These are phyloP conservation scores for Aureococcus anophagefferens DNA, from an alignment of 108 stramenopile genomes.

Conservation along the genomic window DNA sequence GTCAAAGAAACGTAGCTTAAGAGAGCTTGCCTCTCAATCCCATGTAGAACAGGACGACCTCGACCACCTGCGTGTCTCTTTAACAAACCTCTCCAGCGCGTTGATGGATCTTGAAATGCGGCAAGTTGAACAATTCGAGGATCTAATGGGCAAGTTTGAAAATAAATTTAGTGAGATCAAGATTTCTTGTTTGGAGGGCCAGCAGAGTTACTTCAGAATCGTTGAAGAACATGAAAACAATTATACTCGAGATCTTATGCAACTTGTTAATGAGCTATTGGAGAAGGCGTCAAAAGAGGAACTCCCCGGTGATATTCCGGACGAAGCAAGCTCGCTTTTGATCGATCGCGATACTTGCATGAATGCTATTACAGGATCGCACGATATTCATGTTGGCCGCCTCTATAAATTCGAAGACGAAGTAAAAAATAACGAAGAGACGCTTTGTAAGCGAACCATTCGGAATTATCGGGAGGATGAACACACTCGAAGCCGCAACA, in stretches of 20 bases:
- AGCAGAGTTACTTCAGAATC: slow-evolving; percentile 43
- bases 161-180: slow-evolving; percentile 31
- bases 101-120: slow-evolving; percentile 44
- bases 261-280: slow-evolving; percentile 27
- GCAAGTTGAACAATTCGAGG: slow-evolving; percentile 48
- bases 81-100: slow-evolving; percentile 6
- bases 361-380: slow-evolving; percentile 20
- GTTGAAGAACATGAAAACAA: slow-evolving; percentile 45
- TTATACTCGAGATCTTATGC: slow-evolving; percentile 21
- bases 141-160: slow-evolving; percentile 45
- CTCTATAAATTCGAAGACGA: background rate
- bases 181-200: slow-evolving; percentile 35
- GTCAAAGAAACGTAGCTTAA: slow-evolving; percentile 5
- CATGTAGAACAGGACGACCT: background rate
- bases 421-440: background rate
- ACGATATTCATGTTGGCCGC: background rate
- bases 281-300: slow-evolving; percentile 19
- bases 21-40: background rate
- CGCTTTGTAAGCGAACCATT: background rate
- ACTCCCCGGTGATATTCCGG: slow-evolving; percentile 35
- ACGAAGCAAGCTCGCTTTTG: slow-evolving; percentile 35
- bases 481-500: too few relatives aligned
- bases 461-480: too few relatives aligned
- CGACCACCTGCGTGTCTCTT: background rate
- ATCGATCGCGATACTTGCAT: slow-evolving; percentile 43